Base-by-base conservation (phyloP, 2,329 filamentous ascomycete species). In the Arachnopeziza araneosa region DNA sequence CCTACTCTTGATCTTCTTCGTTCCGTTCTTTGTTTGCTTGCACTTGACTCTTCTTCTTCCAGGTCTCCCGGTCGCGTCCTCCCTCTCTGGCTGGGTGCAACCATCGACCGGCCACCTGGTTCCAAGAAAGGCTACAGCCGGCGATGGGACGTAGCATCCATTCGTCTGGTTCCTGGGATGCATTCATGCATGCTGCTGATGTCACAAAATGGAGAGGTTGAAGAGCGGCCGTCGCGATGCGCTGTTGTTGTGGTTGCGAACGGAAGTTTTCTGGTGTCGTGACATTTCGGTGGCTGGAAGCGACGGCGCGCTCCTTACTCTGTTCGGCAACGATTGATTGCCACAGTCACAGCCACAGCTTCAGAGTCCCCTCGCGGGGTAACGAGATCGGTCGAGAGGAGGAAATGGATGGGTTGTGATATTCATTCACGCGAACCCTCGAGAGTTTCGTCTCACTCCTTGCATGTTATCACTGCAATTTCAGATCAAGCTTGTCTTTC, bases 311-410 rank as follows among this genome's bases (percentile, higher is more conserved):
- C 36, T 19, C 3, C 10, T 44, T 44, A 44, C 17, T 9, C 5
- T 30, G 5, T 30, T 9, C 26, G 17, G 36, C 36, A 44, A 19
- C 3, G 36, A 44, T 44, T 36, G 36, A 44, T 44, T 36, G 54
- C 32, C 54, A 49, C 32, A 50, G 17, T 36, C 36, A 44, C 36
- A 44, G 26, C 26, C 26, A 30, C 26, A 30, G 26, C 26, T 30
- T 44, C 36, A 3, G 36, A 44, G 7, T 14, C 36, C 12, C 17
- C 36, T 44, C 36, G 59, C 59, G 59, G 59, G 59, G 59, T 58
- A 61, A 61, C 32, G 59, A 50, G 50, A 9, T 17, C 14, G 52
- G n/a, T 26, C 12, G 24, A 50, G 32, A 14, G 56, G 19, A 24
- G 10, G 6, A 44, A 44, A 19, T 44, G 26, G 26, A 30, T 30